Evolutionary conservation across 768 basidiomycete genomes (phyloP), one percentile per base, ranked within the genome.

Genomic region (Leccinum barrowsii): DNA sequence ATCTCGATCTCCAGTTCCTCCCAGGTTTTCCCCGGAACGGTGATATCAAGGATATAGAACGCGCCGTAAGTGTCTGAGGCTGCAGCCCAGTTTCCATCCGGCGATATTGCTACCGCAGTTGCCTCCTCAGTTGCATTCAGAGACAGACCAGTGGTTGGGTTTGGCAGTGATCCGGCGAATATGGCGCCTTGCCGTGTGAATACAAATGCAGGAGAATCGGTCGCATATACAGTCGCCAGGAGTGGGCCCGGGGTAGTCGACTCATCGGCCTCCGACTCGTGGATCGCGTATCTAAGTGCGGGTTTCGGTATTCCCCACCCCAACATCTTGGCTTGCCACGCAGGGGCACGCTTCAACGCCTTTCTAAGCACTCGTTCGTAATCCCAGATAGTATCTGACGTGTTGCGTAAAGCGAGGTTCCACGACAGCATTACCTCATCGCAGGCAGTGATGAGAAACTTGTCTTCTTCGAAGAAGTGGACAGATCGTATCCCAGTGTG

Each of bases 81-180:
- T 40, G 59, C 70, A 17, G 65, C 46, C 57, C 59, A 58, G 28
- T 24, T 48, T 4, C 70, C 66, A 54, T 71, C 62, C 0, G 54
- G 30, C 2, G 70, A 70, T n/a, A 71, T 54, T 1, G 65, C 55
- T 22, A 64, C 8, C 2, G 28, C 40, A 28, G 32, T 54, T 2
- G 55, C 22, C 4, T 47, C 28, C n/a, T 2, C 22, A 11, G 42
- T 19, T 3, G 7, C 6, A 28, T 34, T 17, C 11, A 55, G 0
- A 19, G 59, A 47, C 2, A 30, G 35, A 2, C 15, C 21, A 26
- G 47, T 40, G 35, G 15, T 17, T 4, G 37, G 40, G 22, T 34
- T 54, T 0, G 50, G 42, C 11, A 62, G 46, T 17, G 47, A 24
- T 2, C 58, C 62, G 13, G 17, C 12, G 8, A n/a, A 54, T 17